Evolutionary conservation across 345 rosid genomes (phyloP).

Genomic region (Ceriops tagal): DNA sequence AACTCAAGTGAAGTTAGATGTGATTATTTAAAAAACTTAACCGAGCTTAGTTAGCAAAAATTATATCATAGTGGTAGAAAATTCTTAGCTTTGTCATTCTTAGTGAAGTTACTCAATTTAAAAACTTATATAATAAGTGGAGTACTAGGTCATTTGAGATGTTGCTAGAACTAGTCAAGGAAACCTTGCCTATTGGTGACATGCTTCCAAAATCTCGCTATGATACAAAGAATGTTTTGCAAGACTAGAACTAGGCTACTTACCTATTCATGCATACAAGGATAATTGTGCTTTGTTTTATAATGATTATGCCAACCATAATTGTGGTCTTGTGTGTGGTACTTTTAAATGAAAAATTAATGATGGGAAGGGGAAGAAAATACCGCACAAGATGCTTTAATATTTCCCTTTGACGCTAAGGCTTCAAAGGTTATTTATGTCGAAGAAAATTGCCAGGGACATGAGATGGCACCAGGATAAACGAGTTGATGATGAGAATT

Average conservation of each 20-base stretch:
- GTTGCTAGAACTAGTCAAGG: neutral
- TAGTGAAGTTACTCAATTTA: neutral
- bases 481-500: neutral
- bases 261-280: neutral
- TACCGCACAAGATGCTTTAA: neutral
- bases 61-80: neutral
- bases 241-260: neutral
- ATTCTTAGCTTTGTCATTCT: neutral
- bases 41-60: neutral
- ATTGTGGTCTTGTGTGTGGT: neutral
- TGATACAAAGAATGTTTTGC: neutral
- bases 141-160: neutral
- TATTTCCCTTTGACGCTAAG: neutral
- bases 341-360: neutral
- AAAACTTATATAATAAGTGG: constrained; percentile 5
- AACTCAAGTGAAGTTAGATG: no score
- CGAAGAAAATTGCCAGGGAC: neutral
- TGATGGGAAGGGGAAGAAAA: neutral
- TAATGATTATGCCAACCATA: neutral
- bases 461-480: constrained; percentile 1
- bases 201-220: neutral
- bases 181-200: neutral
- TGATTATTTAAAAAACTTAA: neutral
- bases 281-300: neutral
- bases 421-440: constrained; percentile 5